phyloP scores from a whole-genome alignment of 129 eudicot species.

The Centaurea solstitialis region DNA sequence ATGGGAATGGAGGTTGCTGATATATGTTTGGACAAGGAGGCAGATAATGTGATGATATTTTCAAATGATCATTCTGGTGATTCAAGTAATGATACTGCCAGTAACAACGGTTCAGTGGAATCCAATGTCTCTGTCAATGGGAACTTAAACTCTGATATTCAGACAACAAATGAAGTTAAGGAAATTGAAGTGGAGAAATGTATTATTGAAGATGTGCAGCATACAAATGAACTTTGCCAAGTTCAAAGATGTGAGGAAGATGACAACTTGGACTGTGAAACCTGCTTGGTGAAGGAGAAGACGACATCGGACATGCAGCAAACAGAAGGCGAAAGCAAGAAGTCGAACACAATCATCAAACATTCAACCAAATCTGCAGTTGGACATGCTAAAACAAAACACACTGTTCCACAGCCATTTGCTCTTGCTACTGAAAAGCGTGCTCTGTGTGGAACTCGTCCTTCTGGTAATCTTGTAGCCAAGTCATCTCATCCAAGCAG shows the following conservation, averaged over 20 bases:
- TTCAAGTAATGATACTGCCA: slow-evolving; percentile 21
- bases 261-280: slow-evolving; percentile 24
- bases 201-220: slow-evolving; percentile 32
- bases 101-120: slow-evolving; percentile 25
- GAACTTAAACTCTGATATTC: slow-evolving; percentile 23
- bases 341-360: slow-evolving; percentile 35
- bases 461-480: slow-evolving; percentile 36
- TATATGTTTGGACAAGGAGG: slow-evolving; percentile 63
- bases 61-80: slow-evolving; percentile 35
- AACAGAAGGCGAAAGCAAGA: slow-evolving; percentile 46
- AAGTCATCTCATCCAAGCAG: slow-evolving; percentile 38
- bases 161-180: slow-evolving; percentile 41
- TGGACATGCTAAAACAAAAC: slow-evolving; percentile 56
- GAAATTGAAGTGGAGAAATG: slow-evolving; percentile 65
- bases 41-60: slow-evolving; percentile 39
- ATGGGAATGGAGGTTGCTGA: slow-evolving; percentile 70
- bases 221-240: slow-evolving; percentile 26
- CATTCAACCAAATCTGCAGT: slow-evolving; percentile 38
- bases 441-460: slow-evolving; percentile 59
- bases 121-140: slow-evolving; percentile 25
- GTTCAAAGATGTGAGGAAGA: slow-evolving; percentile 33
- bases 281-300: slow-evolving; percentile 43
- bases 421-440: slow-evolving; percentile 92
- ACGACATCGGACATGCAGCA: slow-evolving; percentile 34
- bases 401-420: slow-evolving; percentile 76